A percentile compares a stretch with the other conserved stretches of the same genome.
These are phyloP conservation scores for Suillus variegatus DNA, from an alignment of 768 basidiomycete genomes.

Conservation along the genomic window DNA sequence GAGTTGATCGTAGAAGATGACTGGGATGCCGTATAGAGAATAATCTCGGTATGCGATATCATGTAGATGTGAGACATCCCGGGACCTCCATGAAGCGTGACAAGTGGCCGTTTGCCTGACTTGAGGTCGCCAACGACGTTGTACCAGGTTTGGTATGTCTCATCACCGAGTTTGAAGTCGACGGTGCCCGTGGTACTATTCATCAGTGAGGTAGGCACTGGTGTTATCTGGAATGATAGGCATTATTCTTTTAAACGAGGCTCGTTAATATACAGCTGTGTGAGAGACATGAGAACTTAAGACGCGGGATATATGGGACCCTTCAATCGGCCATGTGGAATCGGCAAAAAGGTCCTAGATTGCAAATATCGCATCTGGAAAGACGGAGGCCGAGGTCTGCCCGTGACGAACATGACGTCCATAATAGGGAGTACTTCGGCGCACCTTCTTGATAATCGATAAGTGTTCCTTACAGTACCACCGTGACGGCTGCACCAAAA, in stretches of 20 bases:
- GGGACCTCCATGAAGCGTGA: constrained; percentile 51
- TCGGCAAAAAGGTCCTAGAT: no score
- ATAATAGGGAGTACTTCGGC: neutral
- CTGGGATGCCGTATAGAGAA: constrained; percentile 31
- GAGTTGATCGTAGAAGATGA: constrained; percentile 55
- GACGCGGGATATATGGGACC: no score
- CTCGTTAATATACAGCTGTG: no score
- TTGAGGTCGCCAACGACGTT: constrained; percentile 43
- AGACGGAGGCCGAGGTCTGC: neutral
- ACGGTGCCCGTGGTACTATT: constrained; percentile 23
- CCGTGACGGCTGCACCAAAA: neutral
- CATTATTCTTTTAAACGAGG: no score
- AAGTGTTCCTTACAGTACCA: neutral
- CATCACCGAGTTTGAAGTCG: constrained; percentile 18
- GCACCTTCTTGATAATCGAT: no score
- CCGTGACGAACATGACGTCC: neutral
- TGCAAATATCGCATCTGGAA: neutral
- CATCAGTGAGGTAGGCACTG: constrained; percentile 14
- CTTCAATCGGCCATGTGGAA: no score
- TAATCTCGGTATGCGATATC: constrained; percentile 39
- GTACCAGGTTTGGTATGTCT: constrained; percentile 45
- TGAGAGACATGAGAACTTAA: no score
- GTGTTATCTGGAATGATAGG: no score
- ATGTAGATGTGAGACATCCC: constrained; percentile 44
- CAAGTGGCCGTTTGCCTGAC: constrained; percentile 32